These are phyloP conservation scores for Termitomyces sp. DNA, from an alignment of 768 basidiomycete genomes.

Conservation along the genomic window DNA sequence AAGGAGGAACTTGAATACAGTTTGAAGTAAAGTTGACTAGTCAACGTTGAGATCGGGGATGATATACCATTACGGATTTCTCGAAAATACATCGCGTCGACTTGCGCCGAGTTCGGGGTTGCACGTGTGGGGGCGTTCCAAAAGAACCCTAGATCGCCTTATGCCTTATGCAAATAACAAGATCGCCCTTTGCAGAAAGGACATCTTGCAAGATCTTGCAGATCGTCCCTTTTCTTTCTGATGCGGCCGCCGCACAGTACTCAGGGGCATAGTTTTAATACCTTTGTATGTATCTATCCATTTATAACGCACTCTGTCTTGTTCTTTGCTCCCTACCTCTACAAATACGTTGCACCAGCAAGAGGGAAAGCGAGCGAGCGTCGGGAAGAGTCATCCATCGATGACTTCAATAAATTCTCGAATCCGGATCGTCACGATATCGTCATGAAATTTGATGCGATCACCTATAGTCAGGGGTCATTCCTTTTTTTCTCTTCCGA, in stretches of 20 bases:
- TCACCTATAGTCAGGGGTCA: neutral
- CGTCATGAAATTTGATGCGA: neutral
- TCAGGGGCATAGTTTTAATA: neutral
- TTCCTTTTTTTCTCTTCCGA: neutral
- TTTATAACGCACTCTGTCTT: too few species aligned
- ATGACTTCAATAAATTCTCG: neutral
- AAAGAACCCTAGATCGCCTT: conserved; percentile 5
- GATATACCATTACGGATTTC: conserved; percentile 3
- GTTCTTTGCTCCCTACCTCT: neutral
- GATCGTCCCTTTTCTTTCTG: conserved; percentile 11
- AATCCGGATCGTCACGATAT: neutral
- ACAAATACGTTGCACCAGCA: neutral
- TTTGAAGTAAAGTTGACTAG: neutral
- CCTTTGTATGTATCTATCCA: neutral
- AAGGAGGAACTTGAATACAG: neutral
- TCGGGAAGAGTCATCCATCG: neutral
- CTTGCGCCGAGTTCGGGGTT: neutral
- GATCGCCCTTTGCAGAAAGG: conserved; percentile 3
- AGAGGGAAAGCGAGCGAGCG: neutral
- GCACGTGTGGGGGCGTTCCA: conserved; percentile 3
- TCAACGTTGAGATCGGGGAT: neutral
- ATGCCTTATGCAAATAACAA: conserved; percentile 1
- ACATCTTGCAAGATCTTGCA: neutral
- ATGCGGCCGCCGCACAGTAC: conserved; percentile 3
- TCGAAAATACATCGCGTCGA: neutral